Percentiles rank a stretch among this genome's conserved stretches.
These are phyloP conservation scores for Tricholoma terreum DNA, from an alignment of 768 basidiomycete genomes.

Conservation along the genomic window DNA sequence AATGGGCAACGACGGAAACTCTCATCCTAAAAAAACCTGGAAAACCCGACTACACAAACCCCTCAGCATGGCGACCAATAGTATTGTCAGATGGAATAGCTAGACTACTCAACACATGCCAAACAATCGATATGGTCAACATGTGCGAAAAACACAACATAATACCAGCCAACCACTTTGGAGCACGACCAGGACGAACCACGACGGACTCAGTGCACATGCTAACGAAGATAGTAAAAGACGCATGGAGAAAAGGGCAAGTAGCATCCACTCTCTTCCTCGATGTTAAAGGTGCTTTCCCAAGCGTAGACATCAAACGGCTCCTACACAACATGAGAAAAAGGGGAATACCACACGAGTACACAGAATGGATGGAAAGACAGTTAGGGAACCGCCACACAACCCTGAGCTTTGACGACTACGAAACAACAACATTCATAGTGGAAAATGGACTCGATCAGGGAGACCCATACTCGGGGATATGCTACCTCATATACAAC, in stretches of 20 bases:
- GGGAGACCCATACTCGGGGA: constrained; percentile 19
- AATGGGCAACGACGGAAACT: background rate
- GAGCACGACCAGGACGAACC: too few relatives aligned
- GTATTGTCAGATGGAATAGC: background rate
- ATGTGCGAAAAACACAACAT: background rate
- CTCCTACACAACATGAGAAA: too few relatives aligned
- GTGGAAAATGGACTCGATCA: constrained; percentile 10
- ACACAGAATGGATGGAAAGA: constrained; percentile 7
- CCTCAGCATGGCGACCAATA: background rate
- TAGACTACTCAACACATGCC: background rate
- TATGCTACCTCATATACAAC: constrained; percentile 26
- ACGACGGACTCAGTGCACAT: too few relatives aligned
- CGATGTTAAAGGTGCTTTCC: constrained; percentile 8
- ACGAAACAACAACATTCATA: background rate
- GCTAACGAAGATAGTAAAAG: too few relatives aligned
- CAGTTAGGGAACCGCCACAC: background rate
- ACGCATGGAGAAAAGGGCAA: too few relatives aligned
- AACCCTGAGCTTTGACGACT: background rate
- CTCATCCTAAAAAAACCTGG: background rate
- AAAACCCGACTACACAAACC: background rate
- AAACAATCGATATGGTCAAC: background rate
- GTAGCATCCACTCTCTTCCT: too few relatives aligned
- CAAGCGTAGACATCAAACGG: background rate
- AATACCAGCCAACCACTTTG: too few relatives aligned
- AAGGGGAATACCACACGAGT: too few relatives aligned